Base-by-base conservation (phyloP, 169 alveolate genomes). In the Fabrea salina region DNA sequence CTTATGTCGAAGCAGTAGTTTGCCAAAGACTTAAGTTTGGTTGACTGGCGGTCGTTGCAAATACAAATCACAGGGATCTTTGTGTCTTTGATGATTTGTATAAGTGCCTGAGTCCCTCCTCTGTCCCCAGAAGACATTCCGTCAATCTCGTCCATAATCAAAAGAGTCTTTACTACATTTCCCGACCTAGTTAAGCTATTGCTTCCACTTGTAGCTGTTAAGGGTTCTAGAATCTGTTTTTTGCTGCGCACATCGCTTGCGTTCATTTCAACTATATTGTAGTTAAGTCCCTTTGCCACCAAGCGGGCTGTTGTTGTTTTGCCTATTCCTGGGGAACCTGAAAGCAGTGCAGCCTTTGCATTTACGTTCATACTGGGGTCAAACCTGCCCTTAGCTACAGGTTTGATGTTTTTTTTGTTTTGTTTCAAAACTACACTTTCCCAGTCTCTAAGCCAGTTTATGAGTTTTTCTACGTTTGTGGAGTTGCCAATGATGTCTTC, bases 281-380 rank as follows among this genome's bases (percentile, higher is more conserved):
- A 97, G 7, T 98, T 98, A 58, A 95, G 90, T 64, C 82, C 71
- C 58, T 86, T 90, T 0, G 99, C 96, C 0, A 97, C 92, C 25
- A 98, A 84, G 83, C 97, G 89, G 0, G 97, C 99, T 1, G 98
- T 88, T 2, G 99, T 93, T 32, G 99, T 97, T 93, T 98, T 98
- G 11, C 99, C 99, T 35, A 97, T 96, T 19, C 99, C 99, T 11
- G 99, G 99, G 8, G 99, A 99, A 1, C 99, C 99, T 25, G 98
- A 92, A 32, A 98, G 89, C 64, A 98, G 87, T 4, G 95, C 97
- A 1, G 99, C 99, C 67, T 88, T 85, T 7, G 99, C 98, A 84
- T 95, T 97, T 4, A 92, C 32, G 75, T 94, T 95, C 56, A 75
- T 82, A 7, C 50, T 41, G 30, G 68, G 44, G 39, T 59, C 44